A percentile compares a stretch with the other conserved stretches of the same genome.
phyloP scores from a whole-genome alignment of 2,329 filamentous ascomycete genomes.

The Fusarium sp. region DNA sequence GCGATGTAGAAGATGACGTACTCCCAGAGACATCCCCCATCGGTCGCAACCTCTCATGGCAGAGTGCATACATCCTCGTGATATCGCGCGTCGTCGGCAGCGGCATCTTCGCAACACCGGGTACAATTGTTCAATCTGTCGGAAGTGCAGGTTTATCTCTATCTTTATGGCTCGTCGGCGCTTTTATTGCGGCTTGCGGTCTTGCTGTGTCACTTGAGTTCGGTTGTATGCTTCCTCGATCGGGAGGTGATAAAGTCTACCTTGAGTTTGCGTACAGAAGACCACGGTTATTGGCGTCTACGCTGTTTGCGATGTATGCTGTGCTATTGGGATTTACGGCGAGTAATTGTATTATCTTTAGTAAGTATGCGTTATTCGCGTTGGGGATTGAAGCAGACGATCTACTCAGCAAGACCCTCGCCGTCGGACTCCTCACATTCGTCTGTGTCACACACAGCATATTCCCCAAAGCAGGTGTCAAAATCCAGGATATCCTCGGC shows the following conservation, averaged over 20 bases:
- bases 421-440: slow-evolving; percentile 64
- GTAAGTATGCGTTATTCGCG: slow-evolving; percentile 72
- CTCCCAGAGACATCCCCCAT: slow-evolving; percentile 67
- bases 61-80: slow-evolving; percentile 73
- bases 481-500: slow-evolving; percentile 69
- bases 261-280: slow-evolving; percentile 74
- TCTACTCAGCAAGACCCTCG: slow-evolving; percentile 64
- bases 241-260: slow-evolving; percentile 76
- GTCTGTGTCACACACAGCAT: slow-evolving; percentile 70
- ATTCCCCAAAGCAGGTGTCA: slow-evolving; percentile 67
- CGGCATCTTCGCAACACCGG: slow-evolving; percentile 79
- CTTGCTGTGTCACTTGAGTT: slow-evolving; percentile 73
- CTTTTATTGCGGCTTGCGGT: slow-evolving; percentile 69
- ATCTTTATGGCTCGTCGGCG: slow-evolving; percentile 71
- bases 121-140: slow-evolving; percentile 72
- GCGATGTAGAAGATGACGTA: slow-evolving; percentile 65
- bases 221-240: slow-evolving; percentile 76
- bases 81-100: slow-evolving; percentile 76
- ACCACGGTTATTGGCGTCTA: slow-evolving; percentile 72
- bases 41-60: slow-evolving; percentile 71
- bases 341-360: slow-evolving; percentile 77
- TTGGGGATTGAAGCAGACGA: slow-evolving; percentile 63
- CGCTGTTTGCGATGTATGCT: slow-evolving; percentile 71
- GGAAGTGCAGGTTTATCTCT: slow-evolving; percentile 74
- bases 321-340: slow-evolving; percentile 75